These are phyloP conservation scores for Emmonsiellopsis sp. DNA, from an alignment of 2,329 filamentous ascomycete species.

Conservation along the genomic window DNA sequence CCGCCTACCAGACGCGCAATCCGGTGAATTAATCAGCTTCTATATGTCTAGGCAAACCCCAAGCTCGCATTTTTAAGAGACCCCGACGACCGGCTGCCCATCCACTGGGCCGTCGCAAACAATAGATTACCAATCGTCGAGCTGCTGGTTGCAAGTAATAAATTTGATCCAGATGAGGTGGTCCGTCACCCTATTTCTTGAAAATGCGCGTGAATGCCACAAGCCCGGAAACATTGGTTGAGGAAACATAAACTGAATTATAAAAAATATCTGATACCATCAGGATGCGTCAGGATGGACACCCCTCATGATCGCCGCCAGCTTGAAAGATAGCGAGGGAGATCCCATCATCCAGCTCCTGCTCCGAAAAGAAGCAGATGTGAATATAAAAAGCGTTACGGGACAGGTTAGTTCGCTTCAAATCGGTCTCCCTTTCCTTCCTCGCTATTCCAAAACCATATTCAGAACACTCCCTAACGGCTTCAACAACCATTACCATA, in stretches of 20 bases:
- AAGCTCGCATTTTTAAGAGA: slow-evolving; percentile 66
- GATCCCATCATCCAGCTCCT: slow-evolving; percentile 36
- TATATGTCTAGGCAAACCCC: slow-evolving; percentile 55
- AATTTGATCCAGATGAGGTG: slow-evolving; percentile 76
- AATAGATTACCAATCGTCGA: slow-evolving; percentile 68
- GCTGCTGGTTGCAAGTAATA: slow-evolving; percentile 57
- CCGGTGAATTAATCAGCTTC: slow-evolving; percentile 3
- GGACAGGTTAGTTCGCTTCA: slow-evolving; percentile 28
- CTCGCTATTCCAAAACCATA: not conserved
- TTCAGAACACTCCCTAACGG: too few species aligned
- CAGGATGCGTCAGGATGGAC: slow-evolving; percentile 43
- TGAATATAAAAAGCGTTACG: slow-evolving; percentile 32
- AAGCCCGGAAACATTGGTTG: not conserved
- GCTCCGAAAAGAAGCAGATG: slow-evolving; percentile 38
- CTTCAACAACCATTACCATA: slow-evolving; percentile 24
- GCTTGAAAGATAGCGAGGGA: slow-evolving; percentile 36
- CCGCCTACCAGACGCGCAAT: slow-evolving; percentile 5
- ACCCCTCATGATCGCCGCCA: slow-evolving; percentile 41
- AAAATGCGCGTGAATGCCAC: not conserved
- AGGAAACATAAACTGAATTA: not conserved
- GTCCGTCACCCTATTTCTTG: slow-evolving; percentile 31
- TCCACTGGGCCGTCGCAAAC: slow-evolving; percentile 89
- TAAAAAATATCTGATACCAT: not conserved
- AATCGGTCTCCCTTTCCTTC: not conserved
- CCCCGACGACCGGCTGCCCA: slow-evolving; percentile 76